phyloP scores from a whole-genome alignment of 768 basidiomycete genomes.

The Lepiota venenata region DNA sequence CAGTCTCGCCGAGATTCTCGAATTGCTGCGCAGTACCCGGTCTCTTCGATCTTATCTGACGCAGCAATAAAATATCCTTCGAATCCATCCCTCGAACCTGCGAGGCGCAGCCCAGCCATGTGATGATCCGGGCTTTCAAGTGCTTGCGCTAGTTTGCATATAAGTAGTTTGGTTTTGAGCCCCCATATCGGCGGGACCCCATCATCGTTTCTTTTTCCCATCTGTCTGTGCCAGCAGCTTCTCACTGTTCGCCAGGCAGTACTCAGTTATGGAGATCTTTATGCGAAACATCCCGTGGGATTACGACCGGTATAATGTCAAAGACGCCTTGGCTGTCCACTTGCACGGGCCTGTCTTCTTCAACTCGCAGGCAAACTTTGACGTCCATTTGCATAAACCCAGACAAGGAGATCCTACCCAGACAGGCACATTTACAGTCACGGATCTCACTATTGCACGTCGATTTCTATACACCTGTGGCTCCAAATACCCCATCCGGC shows the following conservation, averaged over 20 bases:
- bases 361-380: conserved; percentile 42
- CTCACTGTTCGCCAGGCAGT: neutral
- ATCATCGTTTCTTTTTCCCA: neutral
- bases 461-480: conserved; percentile 36
- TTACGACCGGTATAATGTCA: conserved; percentile 26
- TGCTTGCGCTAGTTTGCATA: too few species aligned
- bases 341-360: conserved; percentile 43
- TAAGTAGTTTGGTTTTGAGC: too few species aligned
- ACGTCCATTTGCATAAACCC: conserved; percentile 40
- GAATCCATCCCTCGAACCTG: too few species aligned
- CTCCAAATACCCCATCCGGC: neutral
- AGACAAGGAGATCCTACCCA: conserved; percentile 31
- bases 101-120: too few species aligned
- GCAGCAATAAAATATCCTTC: too few species aligned
- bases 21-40: too few species aligned
- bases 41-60: too few species aligned
- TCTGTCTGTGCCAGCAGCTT: neutral
- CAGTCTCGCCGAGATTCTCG: too few species aligned
- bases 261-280: conserved; percentile 33
- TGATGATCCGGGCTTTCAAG: too few species aligned
- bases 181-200: neutral
- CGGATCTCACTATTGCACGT: conserved; percentile 33
- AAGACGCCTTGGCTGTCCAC: conserved; percentile 32
- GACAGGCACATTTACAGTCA: conserved; percentile 45
- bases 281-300: conserved; percentile 32